These are phyloP conservation scores for Hondaea fermentalgiana DNA, from an alignment of 108 stramenopile genomes.

Conservation along the genomic window DNA sequence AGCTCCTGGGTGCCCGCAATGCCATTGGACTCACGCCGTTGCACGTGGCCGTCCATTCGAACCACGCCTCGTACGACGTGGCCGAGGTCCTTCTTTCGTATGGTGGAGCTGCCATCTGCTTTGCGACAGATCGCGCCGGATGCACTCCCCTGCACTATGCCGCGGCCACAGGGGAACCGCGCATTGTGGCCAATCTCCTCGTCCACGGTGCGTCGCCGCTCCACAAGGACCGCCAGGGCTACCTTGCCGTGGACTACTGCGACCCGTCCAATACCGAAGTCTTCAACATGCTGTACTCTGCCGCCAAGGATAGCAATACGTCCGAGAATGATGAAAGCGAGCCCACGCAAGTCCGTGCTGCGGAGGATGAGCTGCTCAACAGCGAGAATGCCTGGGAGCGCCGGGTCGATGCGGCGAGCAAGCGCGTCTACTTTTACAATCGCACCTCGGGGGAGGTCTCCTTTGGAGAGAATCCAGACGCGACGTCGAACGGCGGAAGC, in stretches of 20 bases:
- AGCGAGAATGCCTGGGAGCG: background rate
- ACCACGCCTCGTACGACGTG: background rate
- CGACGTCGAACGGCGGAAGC: background rate
- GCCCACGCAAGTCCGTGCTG: background rate
- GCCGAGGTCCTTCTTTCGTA: background rate
- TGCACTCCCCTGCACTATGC: slow-evolving; percentile 13
- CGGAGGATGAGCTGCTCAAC: background rate
- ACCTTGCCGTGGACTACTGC: background rate
- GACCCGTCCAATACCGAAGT: background rate
- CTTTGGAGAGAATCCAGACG: background rate
- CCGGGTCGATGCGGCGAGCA: background rate
- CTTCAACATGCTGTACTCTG: background rate
- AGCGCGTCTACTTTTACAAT: background rate
- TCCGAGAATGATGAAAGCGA: background rate
- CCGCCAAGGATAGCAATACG: background rate
- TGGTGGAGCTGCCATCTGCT: background rate
- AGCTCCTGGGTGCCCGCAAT: background rate
- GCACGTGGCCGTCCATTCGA: background rate
- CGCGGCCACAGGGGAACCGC: background rate
- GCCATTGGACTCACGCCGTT: slow-evolving; percentile 1
- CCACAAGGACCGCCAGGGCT: background rate
- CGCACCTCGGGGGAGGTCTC: background rate
- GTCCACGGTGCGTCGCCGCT: background rate
- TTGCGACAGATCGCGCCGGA: background rate
- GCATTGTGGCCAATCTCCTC: background rate